Conservation (phyloP, 1,284 basidiomycete species). For the Fomitopsis pinicola region DNA sequence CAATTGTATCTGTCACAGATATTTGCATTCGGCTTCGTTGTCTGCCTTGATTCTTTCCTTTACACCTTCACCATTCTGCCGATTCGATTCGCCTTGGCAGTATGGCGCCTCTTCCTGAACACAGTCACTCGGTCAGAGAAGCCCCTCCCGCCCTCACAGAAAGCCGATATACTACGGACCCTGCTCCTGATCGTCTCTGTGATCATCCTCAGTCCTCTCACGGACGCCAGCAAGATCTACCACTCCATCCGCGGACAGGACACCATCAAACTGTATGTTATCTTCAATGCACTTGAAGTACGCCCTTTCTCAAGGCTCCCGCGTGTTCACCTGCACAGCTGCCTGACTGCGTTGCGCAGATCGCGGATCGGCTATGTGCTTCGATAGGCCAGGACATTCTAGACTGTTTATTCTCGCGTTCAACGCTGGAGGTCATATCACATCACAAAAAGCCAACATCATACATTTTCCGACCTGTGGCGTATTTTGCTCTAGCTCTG, state of each 20-base stretch:
- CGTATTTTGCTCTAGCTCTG: slow-evolving; percentile 83
- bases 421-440: slow-evolving; percentile 79
- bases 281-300: slow-evolving; percentile 97
- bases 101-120: slow-evolving; percentile 54
- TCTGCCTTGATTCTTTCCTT: slow-evolving; percentile 96
- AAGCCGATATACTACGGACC: slow-evolving; percentile 84
- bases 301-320: slow-evolving; percentile 13
- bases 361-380: slow-evolving; percentile 91
- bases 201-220: slow-evolving; percentile 73
- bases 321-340: neutral
- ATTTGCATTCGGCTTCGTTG: slow-evolving; percentile 87
- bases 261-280: slow-evolving; percentile 98
- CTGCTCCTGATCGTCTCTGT: slow-evolving; percentile 78
- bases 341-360: slow-evolving; percentile 43
- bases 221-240: slow-evolving; percentile 98
- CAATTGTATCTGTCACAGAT: slow-evolving; percentile 47
- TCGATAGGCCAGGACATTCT: slow-evolving; percentile 98
- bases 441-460: slow-evolving; percentile 54
- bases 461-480: slow-evolving; percentile 70
- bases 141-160: slow-evolving; percentile 79
- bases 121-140: slow-evolving; percentile 45
- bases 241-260: slow-evolving; percentile 99
- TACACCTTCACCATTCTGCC: slow-evolving; percentile 98
- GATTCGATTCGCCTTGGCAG: slow-evolving; percentile 77
- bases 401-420: slow-evolving; percentile 93